These are phyloP conservation scores for Meyerozyma guilliermondii DNA, from an alignment of 1,139 yeast species.

Conservation along the genomic window DNA sequence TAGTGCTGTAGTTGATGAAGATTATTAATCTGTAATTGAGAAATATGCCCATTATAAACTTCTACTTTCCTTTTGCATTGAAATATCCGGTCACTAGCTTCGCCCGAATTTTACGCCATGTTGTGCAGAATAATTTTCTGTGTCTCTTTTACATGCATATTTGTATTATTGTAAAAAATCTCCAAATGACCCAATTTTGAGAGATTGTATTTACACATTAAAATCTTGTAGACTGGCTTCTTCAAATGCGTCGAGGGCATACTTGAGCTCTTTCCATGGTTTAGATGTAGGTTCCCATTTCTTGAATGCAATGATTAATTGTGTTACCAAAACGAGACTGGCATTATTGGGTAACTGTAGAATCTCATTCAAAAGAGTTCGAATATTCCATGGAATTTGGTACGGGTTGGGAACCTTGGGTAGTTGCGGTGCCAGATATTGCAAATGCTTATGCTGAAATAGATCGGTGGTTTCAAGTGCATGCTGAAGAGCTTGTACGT, in stretches of 20 bases:
- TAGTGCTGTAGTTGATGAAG: too few species aligned
- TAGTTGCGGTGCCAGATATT: background rate
- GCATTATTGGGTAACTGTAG: slow-evolving; percentile 34
- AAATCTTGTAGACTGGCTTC: slow-evolving; percentile 32
- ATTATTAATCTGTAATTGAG: too few species aligned
- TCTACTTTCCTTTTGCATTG: too few species aligned
- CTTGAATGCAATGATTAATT: slow-evolving; percentile 27
- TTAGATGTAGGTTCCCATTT: slow-evolving; percentile 38
- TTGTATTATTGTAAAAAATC: too few species aligned
- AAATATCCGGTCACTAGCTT: too few species aligned
- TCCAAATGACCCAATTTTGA: background rate
- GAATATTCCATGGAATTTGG: slow-evolving; percentile 35
- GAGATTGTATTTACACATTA: background rate
- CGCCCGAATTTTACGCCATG: too few species aligned
- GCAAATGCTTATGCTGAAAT: slow-evolving; percentile 5
- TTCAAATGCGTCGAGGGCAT: slow-evolving; percentile 32
- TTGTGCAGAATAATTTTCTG: too few species aligned
- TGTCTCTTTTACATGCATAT: too few species aligned
- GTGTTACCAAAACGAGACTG: slow-evolving; percentile 21
- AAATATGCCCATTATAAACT: too few species aligned
- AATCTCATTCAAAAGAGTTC: slow-evolving; percentile 35
- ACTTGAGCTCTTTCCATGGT: slow-evolving; percentile 38
- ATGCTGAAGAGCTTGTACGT: slow-evolving; percentile 26
- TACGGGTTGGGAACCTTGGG: slow-evolving; percentile 13
- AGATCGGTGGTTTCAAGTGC: slow-evolving; percentile 35